Evolutionary conservation across 2,329 filamentous ascomycete genomes (phyloP).

Genomic region (Seiridium cupressi): DNA sequence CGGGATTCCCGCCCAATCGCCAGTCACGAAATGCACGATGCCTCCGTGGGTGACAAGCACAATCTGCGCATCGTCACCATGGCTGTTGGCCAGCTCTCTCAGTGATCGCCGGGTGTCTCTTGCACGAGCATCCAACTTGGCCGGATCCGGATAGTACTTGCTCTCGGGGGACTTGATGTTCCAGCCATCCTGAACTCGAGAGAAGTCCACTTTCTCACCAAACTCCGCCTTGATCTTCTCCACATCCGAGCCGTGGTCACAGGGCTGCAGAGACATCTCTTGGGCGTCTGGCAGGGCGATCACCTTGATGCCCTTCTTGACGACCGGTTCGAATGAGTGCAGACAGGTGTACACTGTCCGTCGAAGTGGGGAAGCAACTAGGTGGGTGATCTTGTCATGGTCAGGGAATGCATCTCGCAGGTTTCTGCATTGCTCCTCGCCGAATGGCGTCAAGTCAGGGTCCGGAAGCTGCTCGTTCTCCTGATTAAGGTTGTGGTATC

Average conservation of each 20-base stretch:
- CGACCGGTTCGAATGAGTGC: slow-evolving; percentile 61
- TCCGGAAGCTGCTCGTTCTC: slow-evolving; percentile 75
- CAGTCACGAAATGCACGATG: slow-evolving; percentile 80
- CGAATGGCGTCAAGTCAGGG: slow-evolving; percentile 74
- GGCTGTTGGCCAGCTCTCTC: slow-evolving; percentile 38
- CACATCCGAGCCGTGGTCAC: slow-evolving; percentile 68
- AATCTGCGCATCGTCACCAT: slow-evolving; percentile 58
- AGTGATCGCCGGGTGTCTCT: slow-evolving; percentile 60
- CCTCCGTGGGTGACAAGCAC: slow-evolving; percentile 80
- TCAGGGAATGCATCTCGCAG: slow-evolving; percentile 64
- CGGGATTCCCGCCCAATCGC: slow-evolving; percentile 69
- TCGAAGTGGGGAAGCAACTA: slow-evolving; percentile 77
- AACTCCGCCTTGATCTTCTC: slow-evolving; percentile 60
- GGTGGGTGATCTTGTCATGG: slow-evolving; percentile 63
- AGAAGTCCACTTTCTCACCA: slow-evolving; percentile 59
- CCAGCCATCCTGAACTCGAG: slow-evolving; percentile 64
- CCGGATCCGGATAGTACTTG: slow-evolving; percentile 44
- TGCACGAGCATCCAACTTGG: slow-evolving; percentile 60
- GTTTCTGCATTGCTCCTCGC: slow-evolving; percentile 68
- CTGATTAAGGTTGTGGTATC: slow-evolving; percentile 73
- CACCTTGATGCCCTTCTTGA: slow-evolving; percentile 47
- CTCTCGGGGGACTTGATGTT: slow-evolving; percentile 58
- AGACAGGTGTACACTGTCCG: slow-evolving; percentile 80
- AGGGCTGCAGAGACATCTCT: slow-evolving; percentile 72
- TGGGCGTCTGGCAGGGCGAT: slow-evolving; percentile 73